phyloP scores from a whole-genome alignment of 2,329 filamentous ascomycete species.

The Dothistroma septosporum region DNA sequence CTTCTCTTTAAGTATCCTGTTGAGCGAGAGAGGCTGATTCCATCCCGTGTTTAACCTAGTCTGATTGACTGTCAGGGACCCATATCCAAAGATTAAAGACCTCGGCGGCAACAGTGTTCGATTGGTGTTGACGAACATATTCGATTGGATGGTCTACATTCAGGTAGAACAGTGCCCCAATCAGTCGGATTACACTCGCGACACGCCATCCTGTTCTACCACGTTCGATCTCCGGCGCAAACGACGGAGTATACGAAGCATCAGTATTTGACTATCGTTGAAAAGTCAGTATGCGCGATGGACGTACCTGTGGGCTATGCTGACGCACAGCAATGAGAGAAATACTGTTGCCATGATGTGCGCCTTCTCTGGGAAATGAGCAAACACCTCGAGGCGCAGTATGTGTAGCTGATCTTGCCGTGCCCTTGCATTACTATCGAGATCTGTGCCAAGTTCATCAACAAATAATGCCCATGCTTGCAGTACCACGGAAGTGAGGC shows the following conservation, averaged over 20 bases:
- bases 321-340: not conserved
- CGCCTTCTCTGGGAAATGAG: not conserved
- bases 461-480: not conserved
- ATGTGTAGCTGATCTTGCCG: not conserved
- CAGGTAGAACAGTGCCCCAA: conserved; percentile 27
- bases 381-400: not conserved
- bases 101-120: conserved; percentile 36
- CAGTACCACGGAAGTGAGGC: not conserved
- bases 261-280: not conserved
- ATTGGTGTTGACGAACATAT: conserved; percentile 36
- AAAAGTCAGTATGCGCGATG: not conserved
- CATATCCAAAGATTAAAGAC: conserved; percentile 35
- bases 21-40: conserved; percentile 29
- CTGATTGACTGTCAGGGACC: conserved; percentile 38
- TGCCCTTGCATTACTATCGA: not conserved
- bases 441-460: not conserved
- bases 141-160: conserved; percentile 25
- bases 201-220: conserved; percentile 41
- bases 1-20: conserved; percentile 32
- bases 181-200: conserved; percentile 23
- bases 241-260: conserved; percentile 33
- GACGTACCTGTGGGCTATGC: not conserved
- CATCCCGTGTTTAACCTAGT: conserved; percentile 31
- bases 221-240: conserved; percentile 38
- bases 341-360: not conserved